Evolutionary conservation across 23 red algal genomes (phyloP).

Genomic region (Gracilaria vermiculophylla): DNA sequence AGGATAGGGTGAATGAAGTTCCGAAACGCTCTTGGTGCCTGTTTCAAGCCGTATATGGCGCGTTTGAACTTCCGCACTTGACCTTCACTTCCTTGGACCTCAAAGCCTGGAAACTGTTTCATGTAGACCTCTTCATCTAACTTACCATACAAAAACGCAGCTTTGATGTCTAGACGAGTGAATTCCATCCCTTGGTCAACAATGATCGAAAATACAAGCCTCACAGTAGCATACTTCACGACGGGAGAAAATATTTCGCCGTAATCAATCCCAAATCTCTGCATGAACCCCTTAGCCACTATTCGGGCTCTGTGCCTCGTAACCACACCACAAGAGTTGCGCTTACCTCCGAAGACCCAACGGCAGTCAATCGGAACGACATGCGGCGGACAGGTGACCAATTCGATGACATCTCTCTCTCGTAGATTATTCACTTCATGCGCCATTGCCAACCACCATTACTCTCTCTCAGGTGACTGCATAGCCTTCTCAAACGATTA

Average conservation of each 20-base stretch:
- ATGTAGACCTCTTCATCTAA: constrained; percentile 28
- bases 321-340: not conserved
- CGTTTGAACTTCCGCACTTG: not conserved
- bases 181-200: not conserved
- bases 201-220: not conserved
- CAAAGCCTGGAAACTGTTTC: constrained; percentile 7
- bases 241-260: constrained; percentile 44
- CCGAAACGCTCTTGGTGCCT: constrained; percentile 4
- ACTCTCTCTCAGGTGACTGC: not conserved
- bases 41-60: constrained; percentile 43
- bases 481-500: not conserved
- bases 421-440: not conserved
- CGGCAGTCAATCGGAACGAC: not conserved
- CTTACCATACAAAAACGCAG: constrained; percentile 10
- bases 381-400: not conserved
- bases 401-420: not conserved
- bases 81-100: not conserved
- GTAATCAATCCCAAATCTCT: constrained; percentile 31
- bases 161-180: constrained; percentile 25
- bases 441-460: not conserved
- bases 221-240: constrained; percentile 4
- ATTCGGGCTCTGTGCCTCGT: constrained; percentile 35
- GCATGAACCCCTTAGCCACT: constrained; percentile 51
- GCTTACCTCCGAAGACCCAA: constrained; percentile 33
- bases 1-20: not conserved